A percentile compares a stretch with the other conserved stretches of the same genome.
phyloP scores from a whole-genome alignment of 352 stramenopile genomes.

The Pythium oligandrum region DNA sequence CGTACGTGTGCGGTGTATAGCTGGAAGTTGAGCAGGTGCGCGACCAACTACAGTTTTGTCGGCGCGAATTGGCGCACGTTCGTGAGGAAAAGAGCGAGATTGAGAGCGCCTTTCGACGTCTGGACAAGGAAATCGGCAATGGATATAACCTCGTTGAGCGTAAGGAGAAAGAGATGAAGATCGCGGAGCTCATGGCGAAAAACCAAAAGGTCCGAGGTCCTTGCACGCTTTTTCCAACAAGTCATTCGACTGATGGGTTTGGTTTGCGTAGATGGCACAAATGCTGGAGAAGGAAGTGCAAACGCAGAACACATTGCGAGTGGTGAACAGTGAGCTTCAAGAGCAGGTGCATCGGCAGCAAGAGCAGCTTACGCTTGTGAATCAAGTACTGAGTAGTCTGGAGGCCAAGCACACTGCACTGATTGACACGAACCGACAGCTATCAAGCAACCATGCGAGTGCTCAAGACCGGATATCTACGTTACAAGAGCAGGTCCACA shows the following conservation, averaged over 20 bases:
- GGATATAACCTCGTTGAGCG: slow-evolving; percentile 52
- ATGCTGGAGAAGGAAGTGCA: slow-evolving; percentile 50
- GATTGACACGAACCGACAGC: slow-evolving; percentile 18
- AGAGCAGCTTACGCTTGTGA: slow-evolving; percentile 34
- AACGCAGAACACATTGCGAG: slow-evolving; percentile 25
- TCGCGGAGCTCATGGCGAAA: slow-evolving; percentile 50
- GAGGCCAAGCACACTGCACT: slow-evolving; percentile 38
- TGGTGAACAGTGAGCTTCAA: slow-evolving; percentile 25
- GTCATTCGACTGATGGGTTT: neutral
- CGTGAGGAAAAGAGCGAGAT: slow-evolving; percentile 37
- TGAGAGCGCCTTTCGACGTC: slow-evolving; percentile 39
- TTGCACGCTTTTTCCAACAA: neutral
- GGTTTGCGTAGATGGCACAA: slow-evolving; percentile 30
- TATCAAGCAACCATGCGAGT: slow-evolving; percentile 25
- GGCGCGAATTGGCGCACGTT: slow-evolving; percentile 31
- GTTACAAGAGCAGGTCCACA: slow-evolving; percentile 26
- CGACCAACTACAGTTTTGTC: slow-evolving; percentile 16
- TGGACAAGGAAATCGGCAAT: slow-evolving; percentile 48
- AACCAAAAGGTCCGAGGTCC: slow-evolving; percentile 40
- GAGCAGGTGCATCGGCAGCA: slow-evolving; percentile 19
- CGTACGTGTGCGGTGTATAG: too few relatives aligned
- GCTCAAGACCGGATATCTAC: slow-evolving; percentile 26
- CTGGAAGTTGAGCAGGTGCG: slow-evolving; percentile 23
- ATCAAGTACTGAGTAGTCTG: slow-evolving; percentile 26
- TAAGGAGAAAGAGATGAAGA: slow-evolving; percentile 60